Evolutionary conservation across 805 yeast genomes (phyloP), one percentile per base, ranked within the genome.

Genomic region (Kodamaea kakaduensis): DNA sequence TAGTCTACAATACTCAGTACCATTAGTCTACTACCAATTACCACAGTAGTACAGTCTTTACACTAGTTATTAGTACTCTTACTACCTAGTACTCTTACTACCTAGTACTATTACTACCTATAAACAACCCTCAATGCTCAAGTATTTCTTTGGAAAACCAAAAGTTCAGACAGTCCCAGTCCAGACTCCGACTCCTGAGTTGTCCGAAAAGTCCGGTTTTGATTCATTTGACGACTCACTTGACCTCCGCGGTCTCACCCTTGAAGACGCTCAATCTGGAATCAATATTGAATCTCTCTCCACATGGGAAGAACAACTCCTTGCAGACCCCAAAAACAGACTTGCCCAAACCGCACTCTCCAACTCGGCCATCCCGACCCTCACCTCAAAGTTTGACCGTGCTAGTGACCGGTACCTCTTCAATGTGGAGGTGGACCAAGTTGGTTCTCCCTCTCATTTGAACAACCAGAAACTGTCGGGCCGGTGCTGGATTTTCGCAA

Each of bases 401-500:
- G 25, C 25, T 16, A 16, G 19, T 9, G 32, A 23, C 25, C 23
- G 32, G 12, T 64, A 49, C 44, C 54, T 62, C 32, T 67, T 66
- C 49, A 67, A 67, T 37, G 46, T 48, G 24, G 58, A 58, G 40
- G 61, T 66, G 4, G 59, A 57, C 18, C 48, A 54, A 10, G 51
- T 64, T 33, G 70, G 70, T 3, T 53, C 64, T 9, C 66, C 67
- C 3, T 38, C 56, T 3, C 59, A 38, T 38, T 52, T 51, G 38
- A 58, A 66, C 49, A 79, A 81, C 59, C 96, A 86, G 64, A 73
- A 75, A 48, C 57, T 76, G 8, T 76, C 86, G 15, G 96, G 95
- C 19, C 67, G 95, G 49, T 86, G 96, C 60, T 86, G 95, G 95
- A 70, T 86, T 42, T 86, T 86, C 58, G 95, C 95, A 8, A 74